Base-by-base conservation (phyloP, 2,329 filamentous ascomycete species). In the Didymellaceae sp. region DNA sequence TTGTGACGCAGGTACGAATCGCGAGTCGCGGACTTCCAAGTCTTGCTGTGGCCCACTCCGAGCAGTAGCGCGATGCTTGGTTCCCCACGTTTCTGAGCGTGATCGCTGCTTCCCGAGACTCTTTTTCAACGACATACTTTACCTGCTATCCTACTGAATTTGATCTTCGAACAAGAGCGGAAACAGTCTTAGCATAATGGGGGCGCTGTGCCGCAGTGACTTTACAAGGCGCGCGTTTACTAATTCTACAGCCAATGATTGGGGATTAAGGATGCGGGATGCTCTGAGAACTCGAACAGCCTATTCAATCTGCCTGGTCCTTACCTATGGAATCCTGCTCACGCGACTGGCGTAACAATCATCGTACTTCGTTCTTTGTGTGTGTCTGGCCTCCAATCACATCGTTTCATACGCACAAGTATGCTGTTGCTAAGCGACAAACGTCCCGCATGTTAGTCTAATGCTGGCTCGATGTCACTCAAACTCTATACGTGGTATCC, bases 1-100 rank as follows among this genome's bases (percentile, higher is more conserved):
- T 14, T 13, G 33, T 37, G 33, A 21, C 4, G 43, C 37, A 37
- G 8, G 47, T 40, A 48, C 41, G 32, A 55, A 24, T 45, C 26
- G 16, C 38, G 38, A 25, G 35, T 31, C 22, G 11, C n/a, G 10
- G n/a, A 28, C 6, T 9, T 30, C 35, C 44, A 54, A 48, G 21
- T 48, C 46, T 40, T 32, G 18, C 14, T 30, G 34, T 30, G 56
- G 35, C 54, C 57, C 60, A 57, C 52, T 49, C 59, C n/a, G n/a
- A n/a, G n/a, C n/a, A n/a, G n/a, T n/a, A 47, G 57, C 57, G 41
- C 42, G 42, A 46, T 43, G 30, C 49, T 52, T 45, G 42, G 48
- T 42, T 6, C 21, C 37, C 42, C 41, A 31, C 42, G 37, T 46
- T 46, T 42, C 48, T 45, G 25, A 45, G 35, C 41, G 44, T 39